A percentile compares a stretch with the other conserved stretches of the same genome.
phyloP scores from a whole-genome alignment of 2,329 filamentous ascomycete species.

The Aspergillus clavatus region DNA sequence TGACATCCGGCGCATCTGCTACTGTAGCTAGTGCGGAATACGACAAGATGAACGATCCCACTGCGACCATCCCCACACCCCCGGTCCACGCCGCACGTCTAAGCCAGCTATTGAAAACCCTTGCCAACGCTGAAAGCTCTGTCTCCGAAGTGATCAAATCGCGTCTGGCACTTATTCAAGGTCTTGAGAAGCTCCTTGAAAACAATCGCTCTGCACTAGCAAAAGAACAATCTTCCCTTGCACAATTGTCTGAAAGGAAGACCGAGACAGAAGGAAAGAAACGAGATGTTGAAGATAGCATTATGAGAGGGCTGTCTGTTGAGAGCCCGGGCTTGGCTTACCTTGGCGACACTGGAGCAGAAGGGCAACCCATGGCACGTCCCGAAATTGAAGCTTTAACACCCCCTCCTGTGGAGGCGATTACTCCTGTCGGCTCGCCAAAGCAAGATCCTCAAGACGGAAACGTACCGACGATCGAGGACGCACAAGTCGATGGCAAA shows the following conservation, averaged over 20 bases:
- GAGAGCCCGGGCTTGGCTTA: conserved; percentile 50
- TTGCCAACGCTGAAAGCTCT: conserved; percentile 82
- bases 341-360: conserved; percentile 28
- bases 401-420: conserved; percentile 62
- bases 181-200: conserved; percentile 75
- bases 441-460: conserved; percentile 32
- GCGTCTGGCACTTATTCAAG: conserved; percentile 69
- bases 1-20: conserved; percentile 62
- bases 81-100: conserved; percentile 89
- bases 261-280: conserved; percentile 74
- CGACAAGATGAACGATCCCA: conserved; percentile 72
- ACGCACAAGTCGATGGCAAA: conserved; percentile 10
- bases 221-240: conserved; percentile 63
- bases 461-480: conserved; percentile 21
- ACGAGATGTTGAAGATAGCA: conserved; percentile 81
- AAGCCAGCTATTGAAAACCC: conserved; percentile 79
- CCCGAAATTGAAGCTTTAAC: conserved; percentile 84
- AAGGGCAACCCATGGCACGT: conserved; percentile 43
- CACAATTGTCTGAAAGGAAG: conserved; percentile 62
- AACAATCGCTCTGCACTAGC: conserved; percentile 65
- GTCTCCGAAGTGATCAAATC: conserved; percentile 87
- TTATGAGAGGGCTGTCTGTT: conserved; percentile 74
- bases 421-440: conserved; percentile 50
- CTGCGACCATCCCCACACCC: conserved; percentile 65
- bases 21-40: conserved; percentile 75